Evolutionary conservation across 371 early-diverging fungal genomes (phyloP).

Genomic region (Mucor sp.): DNA sequence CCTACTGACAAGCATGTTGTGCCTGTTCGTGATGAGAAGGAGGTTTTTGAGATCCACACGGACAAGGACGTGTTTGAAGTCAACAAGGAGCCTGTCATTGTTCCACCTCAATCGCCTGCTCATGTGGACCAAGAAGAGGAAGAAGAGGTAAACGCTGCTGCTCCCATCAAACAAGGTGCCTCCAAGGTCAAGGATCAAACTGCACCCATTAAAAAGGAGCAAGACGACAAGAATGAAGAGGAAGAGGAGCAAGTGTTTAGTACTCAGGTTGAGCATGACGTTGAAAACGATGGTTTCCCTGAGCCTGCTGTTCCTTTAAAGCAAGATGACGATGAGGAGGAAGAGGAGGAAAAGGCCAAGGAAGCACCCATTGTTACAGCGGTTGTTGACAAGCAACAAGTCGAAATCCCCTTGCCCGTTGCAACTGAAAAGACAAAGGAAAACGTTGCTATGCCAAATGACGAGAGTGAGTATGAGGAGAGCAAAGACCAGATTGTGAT

Average conservation of each 20-base stretch:
- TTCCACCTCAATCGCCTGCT: not conserved
- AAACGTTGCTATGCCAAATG: not conserved
- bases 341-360: not conserved
- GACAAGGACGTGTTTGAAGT: conserved; percentile 4
- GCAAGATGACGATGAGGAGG: not conserved
- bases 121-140: not conserved
- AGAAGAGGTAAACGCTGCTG: not conserved
- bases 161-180: not conserved
- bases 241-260: not conserved
- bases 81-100: not conserved
- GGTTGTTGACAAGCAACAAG: not conserved
- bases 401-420: not conserved
- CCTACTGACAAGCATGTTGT: conserved; percentile 4
- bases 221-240: not conserved
- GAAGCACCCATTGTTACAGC: not conserved
- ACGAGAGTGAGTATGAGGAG: not conserved
- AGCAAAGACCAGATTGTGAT: not conserved
- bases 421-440: not conserved
- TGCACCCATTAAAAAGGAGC: not conserved
- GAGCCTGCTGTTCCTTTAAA: not conserved
- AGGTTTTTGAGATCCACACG: not conserved
- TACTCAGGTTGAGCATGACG: not conserved
- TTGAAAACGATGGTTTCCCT: not conserved
- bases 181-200: not conserved
- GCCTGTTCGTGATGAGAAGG: not conserved